Base-by-base conservation (phyloP, 148 eudicot genomes). In the Vaccinium vitisidaea region DNA sequence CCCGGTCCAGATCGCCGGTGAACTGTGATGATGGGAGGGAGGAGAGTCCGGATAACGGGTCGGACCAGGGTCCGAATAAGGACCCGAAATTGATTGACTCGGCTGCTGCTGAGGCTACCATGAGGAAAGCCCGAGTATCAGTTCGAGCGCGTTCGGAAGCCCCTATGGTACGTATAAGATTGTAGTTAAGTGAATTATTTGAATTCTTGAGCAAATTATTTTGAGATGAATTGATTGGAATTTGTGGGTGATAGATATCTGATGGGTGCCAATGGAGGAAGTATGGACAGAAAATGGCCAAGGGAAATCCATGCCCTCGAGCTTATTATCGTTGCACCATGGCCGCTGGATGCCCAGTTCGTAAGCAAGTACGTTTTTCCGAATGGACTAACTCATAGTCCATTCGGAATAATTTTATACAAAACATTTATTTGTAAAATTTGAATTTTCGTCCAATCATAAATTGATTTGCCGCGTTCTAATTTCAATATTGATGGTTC, bases 281-380 rank as follows among this genome's bases (percentile, higher is more conserved):
- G 73, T 86, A 86, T 15, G 88, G 88, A 71, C 88, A 86, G 49
- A 86, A 86, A 69, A 86, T 86, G 88, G 88, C 88, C 1, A 86
- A 86, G 59, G 88, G 88, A n/a, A 86, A 86, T 43, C 88, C 88
- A 18, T 86, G 88, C 56, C 88, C 88, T 23, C 85, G 88, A n/a
- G 88, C 88, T 32, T 86, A 86, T 46, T 86, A 86, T 46, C 88
- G 88, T 19, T 86, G 88, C 88, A 86, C 88, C 83, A 86, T 86
- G 88, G 88, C 88, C 1, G 85, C 84, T 7, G 88, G 88, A 67
- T 86, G 88, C 63, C 88, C 88, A 10, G 88, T 86, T 50, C 85
- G 88, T 16, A 86, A 86, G 30, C 88, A 86, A 70, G 88, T 86
- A 86, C 10, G 85, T 54, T 48, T 59, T 43, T 6, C 46, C 46